These are phyloP conservation scores for Globisporangium uncinulatum DNA, from an alignment of 352 stramenopile genomes.

Conservation along the genomic window DNA sequence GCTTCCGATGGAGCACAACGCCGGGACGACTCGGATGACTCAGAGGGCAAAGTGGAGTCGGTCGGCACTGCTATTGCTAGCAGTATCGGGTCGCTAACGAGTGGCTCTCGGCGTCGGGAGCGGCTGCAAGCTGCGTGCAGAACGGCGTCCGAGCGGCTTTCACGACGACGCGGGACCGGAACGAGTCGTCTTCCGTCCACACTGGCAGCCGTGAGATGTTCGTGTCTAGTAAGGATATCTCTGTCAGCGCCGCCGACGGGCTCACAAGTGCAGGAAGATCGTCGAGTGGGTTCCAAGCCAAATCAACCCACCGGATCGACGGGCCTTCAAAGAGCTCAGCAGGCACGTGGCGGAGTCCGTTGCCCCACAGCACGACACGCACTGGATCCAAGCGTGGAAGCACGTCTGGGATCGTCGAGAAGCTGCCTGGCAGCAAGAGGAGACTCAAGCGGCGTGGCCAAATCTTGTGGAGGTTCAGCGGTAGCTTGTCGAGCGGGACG, in stretches of 20 bases:
- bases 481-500: slow-evolving; percentile 6
- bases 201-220: slow-evolving; percentile 7
- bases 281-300: slow-evolving; percentile 3
- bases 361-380: not conserved
- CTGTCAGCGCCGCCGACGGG: not conserved
- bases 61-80: not conserved
- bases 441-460: slow-evolving; percentile 6
- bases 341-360: not conserved
- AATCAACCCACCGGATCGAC: slow-evolving; percentile 4
- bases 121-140: not conserved
- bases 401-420: slow-evolving; percentile 1
- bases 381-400: not conserved
- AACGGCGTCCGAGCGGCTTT: not conserved
- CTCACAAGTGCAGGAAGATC: not conserved
- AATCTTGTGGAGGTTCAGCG: slow-evolving; percentile 12
- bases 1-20: too few species aligned
- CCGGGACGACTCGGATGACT: too few species aligned
- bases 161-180: not conserved
- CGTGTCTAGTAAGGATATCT: slow-evolving; percentile 7
- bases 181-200: slow-evolving; percentile 4
- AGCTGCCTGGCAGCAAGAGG: not conserved
- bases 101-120: not conserved
- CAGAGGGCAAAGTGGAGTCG: too few species aligned
- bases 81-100: not conserved
- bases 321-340: slow-evolving; percentile 5